Conservation (phyloP, 1,284 basidiomycete genomes). For the Quambalaria eucalypti region DNA sequence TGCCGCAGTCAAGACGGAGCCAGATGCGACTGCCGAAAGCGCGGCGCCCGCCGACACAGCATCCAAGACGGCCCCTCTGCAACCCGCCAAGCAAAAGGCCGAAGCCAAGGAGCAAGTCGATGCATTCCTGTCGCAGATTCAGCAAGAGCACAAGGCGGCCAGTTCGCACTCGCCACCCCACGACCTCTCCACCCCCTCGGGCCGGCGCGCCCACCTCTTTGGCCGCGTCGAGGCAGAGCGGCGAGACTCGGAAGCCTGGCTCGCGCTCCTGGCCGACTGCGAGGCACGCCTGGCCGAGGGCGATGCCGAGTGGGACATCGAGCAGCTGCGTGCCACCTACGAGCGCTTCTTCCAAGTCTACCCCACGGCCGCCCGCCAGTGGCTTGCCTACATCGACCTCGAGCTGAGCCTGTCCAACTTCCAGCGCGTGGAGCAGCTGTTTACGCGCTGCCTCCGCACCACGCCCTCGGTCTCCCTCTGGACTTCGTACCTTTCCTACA, state of each 20-base stretch:
- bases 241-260: constrained; percentile 62
- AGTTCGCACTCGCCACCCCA: not conserved
- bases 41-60: not conserved
- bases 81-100: not conserved
- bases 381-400: constrained; percentile 62
- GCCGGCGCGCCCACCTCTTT: not conserved
- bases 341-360: constrained; percentile 66
- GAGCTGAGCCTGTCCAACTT: constrained; percentile 62
- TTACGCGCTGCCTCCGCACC: constrained; percentile 68
- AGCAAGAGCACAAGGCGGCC: not conserved
- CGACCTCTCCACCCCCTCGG: not conserved
- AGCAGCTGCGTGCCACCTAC: constrained; percentile 62
- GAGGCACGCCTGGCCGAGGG: constrained; percentile 27
- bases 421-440: constrained; percentile 52
- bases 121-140: not conserved
- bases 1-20: not conserved
- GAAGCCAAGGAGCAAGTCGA: not conserved
- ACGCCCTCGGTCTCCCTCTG: constrained; percentile 78
- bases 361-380: constrained; percentile 58
- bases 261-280: constrained; percentile 56
- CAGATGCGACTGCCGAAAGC: too few species aligned
- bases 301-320: constrained; percentile 61
- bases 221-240: constrained; percentile 51
- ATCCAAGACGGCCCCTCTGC: not conserved
- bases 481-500: constrained; percentile 55